Evolutionary conservation across 1,284 basidiomycete genomes (phyloP).

Genomic region (Exobasidium cylindrosporum): DNA sequence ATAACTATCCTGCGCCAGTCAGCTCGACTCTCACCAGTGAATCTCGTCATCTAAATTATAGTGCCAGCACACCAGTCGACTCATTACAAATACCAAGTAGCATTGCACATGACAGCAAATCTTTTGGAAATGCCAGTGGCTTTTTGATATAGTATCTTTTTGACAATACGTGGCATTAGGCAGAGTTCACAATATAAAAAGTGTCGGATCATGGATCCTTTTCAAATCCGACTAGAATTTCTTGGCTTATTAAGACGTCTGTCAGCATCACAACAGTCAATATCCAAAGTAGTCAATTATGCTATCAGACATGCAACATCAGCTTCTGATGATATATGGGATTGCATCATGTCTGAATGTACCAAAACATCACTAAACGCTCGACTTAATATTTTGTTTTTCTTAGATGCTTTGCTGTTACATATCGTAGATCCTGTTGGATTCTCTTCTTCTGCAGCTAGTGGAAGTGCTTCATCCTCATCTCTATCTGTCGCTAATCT

Average conservation of each 20-base stretch:
- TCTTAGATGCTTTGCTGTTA: constrained; percentile 72
- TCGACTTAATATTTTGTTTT: constrained; percentile 86
- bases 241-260: constrained; percentile 44
- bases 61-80: too few relatives aligned
- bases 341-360: constrained; percentile 79
- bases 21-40: too few relatives aligned
- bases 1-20: too few relatives aligned
- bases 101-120: too few relatives aligned
- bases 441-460: constrained; percentile 2
- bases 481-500: neutral
- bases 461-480: neutral
- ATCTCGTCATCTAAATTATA: too few relatives aligned
- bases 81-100: too few relatives aligned
- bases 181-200: too few relatives aligned
- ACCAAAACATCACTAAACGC: constrained; percentile 81
- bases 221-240: constrained; percentile 54
- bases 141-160: too few relatives aligned
- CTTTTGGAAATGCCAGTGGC: too few relatives aligned
- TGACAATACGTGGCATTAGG: too few relatives aligned
- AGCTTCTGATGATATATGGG: constrained; percentile 84
- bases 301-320: constrained; percentile 79
- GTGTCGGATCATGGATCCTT: constrained; percentile 43
- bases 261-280: constrained; percentile 70
- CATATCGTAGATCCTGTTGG: constrained; percentile 12
- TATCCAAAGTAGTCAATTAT: constrained; percentile 81